Evolutionary conservation across 2,329 filamentous ascomycete species (phyloP).

Genomic region (Alternaria gaisen): DNA sequence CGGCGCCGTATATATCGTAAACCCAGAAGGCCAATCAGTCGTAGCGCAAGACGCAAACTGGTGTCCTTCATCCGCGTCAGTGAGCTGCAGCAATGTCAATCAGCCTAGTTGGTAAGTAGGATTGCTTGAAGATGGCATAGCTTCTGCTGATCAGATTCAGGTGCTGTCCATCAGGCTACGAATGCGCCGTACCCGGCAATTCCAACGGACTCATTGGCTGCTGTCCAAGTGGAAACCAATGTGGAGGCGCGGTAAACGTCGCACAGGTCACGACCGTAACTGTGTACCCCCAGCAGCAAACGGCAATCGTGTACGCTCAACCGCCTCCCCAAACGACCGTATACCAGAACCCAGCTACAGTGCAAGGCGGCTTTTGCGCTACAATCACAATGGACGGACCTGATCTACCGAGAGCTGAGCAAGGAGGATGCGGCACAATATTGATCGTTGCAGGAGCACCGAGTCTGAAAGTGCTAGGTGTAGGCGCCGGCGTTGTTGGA

Average conservation of each 20-base stretch:
- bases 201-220: constrained; percentile 49
- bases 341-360: constrained; percentile 34
- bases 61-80: constrained; percentile 47
- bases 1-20: constrained; percentile 52
- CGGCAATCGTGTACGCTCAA: constrained; percentile 40
- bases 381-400: constrained; percentile 50
- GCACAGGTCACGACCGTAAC: constrained; percentile 48
- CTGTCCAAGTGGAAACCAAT: constrained; percentile 48
- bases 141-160: constrained; percentile 26
- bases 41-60: constrained; percentile 45
- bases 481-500: constrained; percentile 26
- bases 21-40: constrained; percentile 44
- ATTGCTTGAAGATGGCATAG: background rate
- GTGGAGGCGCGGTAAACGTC: constrained; percentile 45
- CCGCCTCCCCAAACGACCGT: constrained; percentile 36
- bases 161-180: constrained; percentile 50
- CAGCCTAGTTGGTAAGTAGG: constrained; percentile 54
- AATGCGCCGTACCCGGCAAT: constrained; percentile 43
- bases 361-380: constrained; percentile 46
- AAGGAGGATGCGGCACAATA: constrained; percentile 51
- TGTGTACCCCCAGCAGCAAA: constrained; percentile 41
- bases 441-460: constrained; percentile 43
- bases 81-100: constrained; percentile 55
- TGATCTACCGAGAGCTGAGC: constrained; percentile 42
- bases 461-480: constrained; percentile 28